Conservation (phyloP, 2,329 filamentous ascomycete genomes). For the Talaromyces amestolkiae region DNA sequence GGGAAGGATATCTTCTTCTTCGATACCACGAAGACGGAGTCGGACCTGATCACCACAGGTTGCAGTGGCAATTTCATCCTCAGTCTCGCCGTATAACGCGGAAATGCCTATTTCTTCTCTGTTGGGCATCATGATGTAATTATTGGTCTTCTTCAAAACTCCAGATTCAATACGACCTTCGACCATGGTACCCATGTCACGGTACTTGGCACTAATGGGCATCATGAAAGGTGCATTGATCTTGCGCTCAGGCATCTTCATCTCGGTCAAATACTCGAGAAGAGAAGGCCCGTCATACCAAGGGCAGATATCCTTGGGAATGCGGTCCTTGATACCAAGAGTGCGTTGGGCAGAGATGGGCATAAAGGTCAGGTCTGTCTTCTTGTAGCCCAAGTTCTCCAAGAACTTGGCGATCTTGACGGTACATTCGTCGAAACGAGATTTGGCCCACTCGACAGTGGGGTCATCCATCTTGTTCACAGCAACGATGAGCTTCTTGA, state of each 20-base stretch:
- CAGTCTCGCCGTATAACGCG: constrained; percentile 89
- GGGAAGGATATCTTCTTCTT: constrained; percentile 94
- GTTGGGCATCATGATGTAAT: constrained; percentile 93
- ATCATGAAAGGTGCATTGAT: constrained; percentile 99
- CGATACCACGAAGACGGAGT: constrained; percentile 84
- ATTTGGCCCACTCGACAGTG: constrained; percentile 93
- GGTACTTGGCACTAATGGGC: constrained; percentile 93
- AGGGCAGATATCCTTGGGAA: constrained; percentile 70
- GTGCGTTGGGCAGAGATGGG: constrained; percentile 88
- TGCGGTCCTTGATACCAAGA: constrained; percentile 81
- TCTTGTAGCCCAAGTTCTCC: constrained; percentile 92
- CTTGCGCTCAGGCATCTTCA: constrained; percentile 91
- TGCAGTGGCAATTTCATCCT: constrained; percentile 79
- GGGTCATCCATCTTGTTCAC: constrained; percentile 99
- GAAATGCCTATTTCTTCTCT: constrained; percentile 75
- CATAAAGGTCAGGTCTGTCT: constrained; percentile 92
- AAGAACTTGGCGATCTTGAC: constrained; percentile 84
- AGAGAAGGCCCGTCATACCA: constrained; percentile 91
- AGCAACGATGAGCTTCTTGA: constrained; percentile 90
- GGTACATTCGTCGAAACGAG: constrained; percentile 88
- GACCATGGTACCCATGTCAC: constrained; percentile 94
- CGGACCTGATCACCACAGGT: constrained; percentile 95
- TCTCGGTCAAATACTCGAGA: constrained; percentile 90
- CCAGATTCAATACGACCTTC: constrained; percentile 97
- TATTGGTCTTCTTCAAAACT: constrained; percentile 85